phyloP scores from a whole-genome alignment of 2,329 filamentous ascomycete species.

The Calonectria hongkongensis region DNA sequence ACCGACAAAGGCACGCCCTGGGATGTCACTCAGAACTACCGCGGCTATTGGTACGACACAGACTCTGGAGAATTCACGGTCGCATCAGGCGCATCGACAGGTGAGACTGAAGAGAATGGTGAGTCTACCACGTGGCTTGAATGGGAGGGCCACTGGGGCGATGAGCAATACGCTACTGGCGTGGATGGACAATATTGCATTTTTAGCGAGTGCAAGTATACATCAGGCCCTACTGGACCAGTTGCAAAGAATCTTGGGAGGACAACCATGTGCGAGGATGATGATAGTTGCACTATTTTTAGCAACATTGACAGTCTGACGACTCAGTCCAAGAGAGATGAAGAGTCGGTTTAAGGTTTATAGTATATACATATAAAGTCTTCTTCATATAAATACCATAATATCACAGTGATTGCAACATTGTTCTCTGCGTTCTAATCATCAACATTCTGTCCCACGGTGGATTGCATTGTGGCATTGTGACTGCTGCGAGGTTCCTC shows the following conservation, averaged over 20 bases:
- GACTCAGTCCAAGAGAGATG: constrained; percentile 7
- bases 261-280: neutral
- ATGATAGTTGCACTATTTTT: constrained; percentile 10
- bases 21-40: constrained; percentile 13
- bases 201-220: constrained; percentile 20
- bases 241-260: constrained; percentile 14
- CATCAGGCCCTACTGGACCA: constrained; percentile 2
- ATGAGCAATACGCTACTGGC: constrained; percentile 9
- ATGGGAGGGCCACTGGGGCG: constrained; percentile 9
- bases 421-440: too few species aligned
- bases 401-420: too few species aligned
- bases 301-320: constrained; percentile 2
- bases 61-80: constrained; percentile 7
- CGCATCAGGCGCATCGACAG: neutral
- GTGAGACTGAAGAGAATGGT: neutral
- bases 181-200: constrained; percentile 1
- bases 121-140: neutral
- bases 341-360: neutral
- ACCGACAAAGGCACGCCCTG: constrained; percentile 5
- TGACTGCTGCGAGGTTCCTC: too few species aligned
- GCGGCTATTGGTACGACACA: constrained; percentile 4
- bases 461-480: too few species aligned
- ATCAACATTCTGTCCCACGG: too few species aligned
- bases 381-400: too few species aligned
- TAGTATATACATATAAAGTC: too few species aligned